Percentiles rank a stretch among this genome's conserved stretches.
Evolutionary conservation across 345 rosid genomes (phyloP).

Genomic region (Microcos paniculata): DNA sequence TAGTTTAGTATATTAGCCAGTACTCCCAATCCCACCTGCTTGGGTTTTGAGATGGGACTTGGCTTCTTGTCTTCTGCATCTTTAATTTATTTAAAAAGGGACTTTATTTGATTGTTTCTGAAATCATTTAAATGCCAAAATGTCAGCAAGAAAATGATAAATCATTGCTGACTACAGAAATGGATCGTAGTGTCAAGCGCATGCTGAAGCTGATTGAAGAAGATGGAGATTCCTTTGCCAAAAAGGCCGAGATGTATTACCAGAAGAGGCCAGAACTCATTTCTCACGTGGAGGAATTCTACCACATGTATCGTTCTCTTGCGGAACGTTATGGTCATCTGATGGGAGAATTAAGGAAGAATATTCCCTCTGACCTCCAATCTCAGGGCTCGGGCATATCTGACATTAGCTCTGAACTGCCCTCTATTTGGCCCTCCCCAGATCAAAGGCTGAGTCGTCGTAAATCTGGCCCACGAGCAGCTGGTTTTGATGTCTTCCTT

Average conservation of each 20-base stretch:
- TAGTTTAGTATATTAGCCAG: not conserved
- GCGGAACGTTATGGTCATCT: constrained; percentile 91
- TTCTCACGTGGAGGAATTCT: constrained; percentile 73
- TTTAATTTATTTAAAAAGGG: not conserved
- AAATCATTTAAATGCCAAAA: constrained; percentile 7
- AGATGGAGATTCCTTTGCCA: constrained; percentile 88
- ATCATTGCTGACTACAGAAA: constrained; percentile 45
- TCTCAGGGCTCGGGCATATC: constrained; percentile 54
- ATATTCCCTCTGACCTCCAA: constrained; percentile 49
- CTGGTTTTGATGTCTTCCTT: constrained; percentile 63
- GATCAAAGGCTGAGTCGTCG: constrained; percentile 44
- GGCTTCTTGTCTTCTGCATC: not conserved
- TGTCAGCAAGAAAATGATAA: constrained; percentile 20
- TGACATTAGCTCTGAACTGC: constrained; percentile 41
- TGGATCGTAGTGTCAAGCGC: constrained; percentile 76
- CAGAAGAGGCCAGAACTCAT: constrained; percentile 78
- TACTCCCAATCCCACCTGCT: not conserved
- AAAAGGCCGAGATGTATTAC: constrained; percentile 89
- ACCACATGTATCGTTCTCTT: constrained; percentile 75
- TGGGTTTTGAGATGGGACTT: not conserved
- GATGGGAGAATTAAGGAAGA: constrained; percentile 65
- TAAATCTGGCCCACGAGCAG: constrained; percentile 55
- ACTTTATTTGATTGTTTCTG: not conserved
- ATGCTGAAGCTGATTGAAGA: constrained; percentile 85
- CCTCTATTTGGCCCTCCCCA: constrained; percentile 41